Conservation (phyloP, 1,284 basidiomycete species). For the Vanrija pseudolonga region DNA sequence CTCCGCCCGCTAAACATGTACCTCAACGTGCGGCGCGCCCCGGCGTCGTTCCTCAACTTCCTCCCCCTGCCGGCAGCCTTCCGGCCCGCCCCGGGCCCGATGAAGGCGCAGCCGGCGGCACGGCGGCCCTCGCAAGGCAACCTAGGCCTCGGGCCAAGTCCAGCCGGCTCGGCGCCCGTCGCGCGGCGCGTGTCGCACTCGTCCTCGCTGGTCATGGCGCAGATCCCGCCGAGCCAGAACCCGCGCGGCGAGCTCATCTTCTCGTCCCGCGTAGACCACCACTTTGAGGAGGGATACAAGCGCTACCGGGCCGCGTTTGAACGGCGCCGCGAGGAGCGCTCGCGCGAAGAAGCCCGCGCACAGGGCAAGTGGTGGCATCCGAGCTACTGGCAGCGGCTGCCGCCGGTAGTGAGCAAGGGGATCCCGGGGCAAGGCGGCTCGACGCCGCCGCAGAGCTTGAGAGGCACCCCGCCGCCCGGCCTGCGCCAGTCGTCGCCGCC, state of each 20-base stretch:
- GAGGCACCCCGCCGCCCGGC: too few relatives aligned
- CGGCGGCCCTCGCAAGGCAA: conserved; percentile 24
- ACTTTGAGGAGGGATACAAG: conserved; percentile 88
- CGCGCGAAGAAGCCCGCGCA: conserved; percentile 29
- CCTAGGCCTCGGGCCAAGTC: conserved; percentile 11
- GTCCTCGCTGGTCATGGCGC: conserved; percentile 56
- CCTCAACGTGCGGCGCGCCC: conserved; percentile 79
- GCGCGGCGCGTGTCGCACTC: conserved; percentile 14
- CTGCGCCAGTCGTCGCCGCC: too few relatives aligned
- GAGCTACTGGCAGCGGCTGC: too few relatives aligned
- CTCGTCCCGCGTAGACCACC: conserved; percentile 74
- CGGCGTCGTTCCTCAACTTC: conserved; percentile 54
- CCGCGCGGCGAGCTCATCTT: conserved; percentile 96
- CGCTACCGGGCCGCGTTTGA: conserved; percentile 90
- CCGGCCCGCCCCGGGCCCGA: conserved; percentile 53
- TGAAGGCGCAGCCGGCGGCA: conserved; percentile 36
- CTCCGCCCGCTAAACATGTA: conserved; percentile 94
- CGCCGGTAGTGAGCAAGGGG: too few relatives aligned
- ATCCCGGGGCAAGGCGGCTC: too few relatives aligned
- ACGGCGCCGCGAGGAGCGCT: conserved; percentile 64
- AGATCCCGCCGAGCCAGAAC: conserved; percentile 82
- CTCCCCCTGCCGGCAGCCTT: conserved; percentile 66
- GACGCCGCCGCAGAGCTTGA: too few relatives aligned
- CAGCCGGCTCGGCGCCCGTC: conserved; percentile 38
- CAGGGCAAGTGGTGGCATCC: conserved; percentile 16